Percentiles rank a stretch among this genome's conserved stretches.
Evolutionary conservation across 2,329 filamentous ascomycete genomes (phyloP).

Genomic region (Fusarium nelsonii): DNA sequence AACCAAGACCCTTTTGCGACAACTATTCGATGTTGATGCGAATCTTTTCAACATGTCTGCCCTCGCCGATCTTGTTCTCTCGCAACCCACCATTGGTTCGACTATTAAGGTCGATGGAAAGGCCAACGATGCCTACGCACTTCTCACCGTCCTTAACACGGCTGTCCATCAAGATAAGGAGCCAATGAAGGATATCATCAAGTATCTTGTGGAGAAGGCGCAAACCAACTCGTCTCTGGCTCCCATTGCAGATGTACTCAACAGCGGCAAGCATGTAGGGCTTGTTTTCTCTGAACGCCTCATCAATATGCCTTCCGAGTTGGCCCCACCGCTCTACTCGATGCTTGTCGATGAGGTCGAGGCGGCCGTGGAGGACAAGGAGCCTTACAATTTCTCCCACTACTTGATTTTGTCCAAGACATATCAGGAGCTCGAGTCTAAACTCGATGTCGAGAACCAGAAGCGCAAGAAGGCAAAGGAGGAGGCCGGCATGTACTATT

Average conservation of each 20-base stretch:
- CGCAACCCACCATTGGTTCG: constrained; percentile 88
- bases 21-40: constrained; percentile 91
- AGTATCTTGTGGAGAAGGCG: constrained; percentile 75
- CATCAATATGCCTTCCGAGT: constrained; percentile 96
- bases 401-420: constrained; percentile 92
- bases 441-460: constrained; percentile 73
- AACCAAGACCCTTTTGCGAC: constrained; percentile 87
- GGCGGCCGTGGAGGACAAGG: constrained; percentile 88
- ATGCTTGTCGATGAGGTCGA: constrained; percentile 94
- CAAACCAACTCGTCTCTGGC: constrained; percentile 67
- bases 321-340: constrained; percentile 91
- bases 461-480: constrained; percentile 75
- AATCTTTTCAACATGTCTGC: constrained; percentile 88
- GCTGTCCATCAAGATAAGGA: constrained; percentile 81
- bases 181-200: constrained; percentile 75
- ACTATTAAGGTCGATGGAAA: constrained; percentile 98
- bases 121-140: constrained; percentile 90
- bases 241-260: constrained; percentile 68
- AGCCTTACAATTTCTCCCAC: constrained; percentile 93
- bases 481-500: constrained; percentile 79
- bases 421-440: constrained; percentile 90
- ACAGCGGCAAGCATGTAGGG: constrained; percentile 73
- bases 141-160: constrained; percentile 89
- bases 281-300: constrained; percentile 91
- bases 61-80: constrained; percentile 86